Evolutionary conservation across 2,329 filamentous ascomycete genomes (phyloP).

Genomic region (Claviceps africana): DNA sequence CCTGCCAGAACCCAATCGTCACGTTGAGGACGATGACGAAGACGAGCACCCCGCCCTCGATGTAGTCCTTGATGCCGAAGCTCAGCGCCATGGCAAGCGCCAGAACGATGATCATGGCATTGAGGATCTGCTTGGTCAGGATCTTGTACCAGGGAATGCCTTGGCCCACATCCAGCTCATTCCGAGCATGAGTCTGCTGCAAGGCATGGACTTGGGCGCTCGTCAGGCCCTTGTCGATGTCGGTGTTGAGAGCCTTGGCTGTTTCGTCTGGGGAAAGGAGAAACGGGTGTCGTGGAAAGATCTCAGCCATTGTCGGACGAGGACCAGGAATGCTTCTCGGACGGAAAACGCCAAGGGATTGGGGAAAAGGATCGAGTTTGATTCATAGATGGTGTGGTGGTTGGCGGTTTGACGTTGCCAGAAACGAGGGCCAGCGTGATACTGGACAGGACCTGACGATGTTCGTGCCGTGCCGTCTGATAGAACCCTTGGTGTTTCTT

Average conservation of each 20-base stretch:
- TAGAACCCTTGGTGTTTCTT: background rate
- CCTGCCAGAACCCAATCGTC: constrained; percentile 51
- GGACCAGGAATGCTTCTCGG: constrained; percentile 8
- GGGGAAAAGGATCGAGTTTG: constrained; percentile 3
- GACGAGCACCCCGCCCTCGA: constrained; percentile 53
- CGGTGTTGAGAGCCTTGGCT: constrained; percentile 44
- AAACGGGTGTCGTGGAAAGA: constrained; percentile 43
- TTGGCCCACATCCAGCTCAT: constrained; percentile 56
- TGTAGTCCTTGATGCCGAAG: constrained; percentile 52
- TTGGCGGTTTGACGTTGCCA: background rate
- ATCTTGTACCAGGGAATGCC: constrained; percentile 60
- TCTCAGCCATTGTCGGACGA: constrained; percentile 19
- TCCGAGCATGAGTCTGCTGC: constrained; percentile 46
- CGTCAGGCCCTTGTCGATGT: constrained; percentile 53
- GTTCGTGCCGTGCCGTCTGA: background rate
- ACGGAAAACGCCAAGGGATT: constrained; percentile 5
- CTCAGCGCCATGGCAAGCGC: constrained; percentile 63
- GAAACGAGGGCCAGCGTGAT: background rate
- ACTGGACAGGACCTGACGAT: background rate
- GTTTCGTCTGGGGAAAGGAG: constrained; percentile 49
- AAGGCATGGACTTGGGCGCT: constrained; percentile 44
- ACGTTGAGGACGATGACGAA: constrained; percentile 58
- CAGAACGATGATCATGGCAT: constrained; percentile 66
- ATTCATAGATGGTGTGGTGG: constrained; percentile 10
- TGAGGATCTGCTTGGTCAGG: constrained; percentile 56